phyloP scores from a whole-genome alignment of 139 green algal species.

The Coelastrella sp. region DNA sequence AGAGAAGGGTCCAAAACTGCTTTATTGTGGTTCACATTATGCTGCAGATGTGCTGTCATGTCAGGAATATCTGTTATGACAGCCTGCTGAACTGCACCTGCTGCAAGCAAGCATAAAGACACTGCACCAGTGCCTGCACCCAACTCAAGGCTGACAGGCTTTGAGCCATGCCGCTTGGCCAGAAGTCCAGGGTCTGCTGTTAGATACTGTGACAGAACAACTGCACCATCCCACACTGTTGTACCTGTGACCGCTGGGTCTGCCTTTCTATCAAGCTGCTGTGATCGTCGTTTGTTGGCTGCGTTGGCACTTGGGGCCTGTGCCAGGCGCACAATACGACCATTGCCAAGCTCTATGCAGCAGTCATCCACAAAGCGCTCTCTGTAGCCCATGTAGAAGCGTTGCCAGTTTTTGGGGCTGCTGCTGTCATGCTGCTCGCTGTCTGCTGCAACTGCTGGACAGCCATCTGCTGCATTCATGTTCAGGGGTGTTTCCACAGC shows the following conservation, averaged over 20 bases:
- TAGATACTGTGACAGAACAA: slow-evolving; percentile 60
- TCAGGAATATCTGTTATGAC: slow-evolving; percentile 44
- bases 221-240: slow-evolving; percentile 52
- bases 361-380: slow-evolving; percentile 65
- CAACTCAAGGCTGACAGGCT: slow-evolving; percentile 33
- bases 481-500: neutral
- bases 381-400: slow-evolving; percentile 55
- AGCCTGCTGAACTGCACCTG: neutral
- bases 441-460: neutral
- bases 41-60: slow-evolving; percentile 23
- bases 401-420: slow-evolving; percentile 55
- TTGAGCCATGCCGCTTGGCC: neutral
- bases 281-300: neutral
- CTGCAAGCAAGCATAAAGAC: slow-evolving; percentile 42
- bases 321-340: slow-evolving; percentile 28
- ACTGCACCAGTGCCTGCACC: slow-evolving; percentile 49
- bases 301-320: slow-evolving; percentile 53
- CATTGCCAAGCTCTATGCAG: slow-evolving; percentile 46
- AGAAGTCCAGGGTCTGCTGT: neutral
- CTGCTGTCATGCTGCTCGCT: neutral
- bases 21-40: slow-evolving; percentile 40
- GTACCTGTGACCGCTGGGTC: slow-evolving; percentile 60
- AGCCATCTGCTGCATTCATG: neutral
- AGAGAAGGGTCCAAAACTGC: neutral
- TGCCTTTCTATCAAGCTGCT: slow-evolving; percentile 50